phyloP scores from a whole-genome alignment of 2,329 filamentous ascomycete species.

The Teratosphaeria nubilosa region DNA sequence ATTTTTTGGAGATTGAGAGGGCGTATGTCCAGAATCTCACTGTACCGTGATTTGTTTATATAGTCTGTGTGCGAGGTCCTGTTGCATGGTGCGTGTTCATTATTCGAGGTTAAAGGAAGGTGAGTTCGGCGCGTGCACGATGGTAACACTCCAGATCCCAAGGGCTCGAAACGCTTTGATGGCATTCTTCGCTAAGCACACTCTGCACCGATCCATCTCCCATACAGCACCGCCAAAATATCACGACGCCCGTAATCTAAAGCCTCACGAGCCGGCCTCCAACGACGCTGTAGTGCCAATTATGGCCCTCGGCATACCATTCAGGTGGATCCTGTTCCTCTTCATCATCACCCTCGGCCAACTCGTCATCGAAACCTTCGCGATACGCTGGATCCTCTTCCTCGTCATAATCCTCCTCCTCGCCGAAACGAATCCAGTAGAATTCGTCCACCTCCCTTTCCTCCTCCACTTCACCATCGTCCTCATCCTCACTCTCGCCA shows the following conservation, averaged over 20 bases:
- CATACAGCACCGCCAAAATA: background rate
- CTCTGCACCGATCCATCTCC: background rate
- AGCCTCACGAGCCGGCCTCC: background rate
- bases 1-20: background rate
- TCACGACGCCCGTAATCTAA: background rate
- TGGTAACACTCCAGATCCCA: too few species aligned
- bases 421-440: background rate
- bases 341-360: background rate
- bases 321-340: background rate
- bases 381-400: background rate
- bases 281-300: background rate
- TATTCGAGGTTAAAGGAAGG: too few species aligned
- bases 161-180: background rate
- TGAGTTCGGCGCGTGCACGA: too few species aligned
- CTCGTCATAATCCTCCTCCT: background rate
- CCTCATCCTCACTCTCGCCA: background rate
- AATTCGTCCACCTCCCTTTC: background rate
- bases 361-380: background rate
- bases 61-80: too few species aligned
- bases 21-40: background rate
- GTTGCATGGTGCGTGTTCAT: too few species aligned
- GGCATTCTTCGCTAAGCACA: background rate
- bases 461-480: background rate
- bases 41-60: background rate
- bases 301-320: background rate